Evolutionary conservation across 192 early-diverging fungal genomes (phyloP).

Genomic region (Pilobolus umbonatus): DNA sequence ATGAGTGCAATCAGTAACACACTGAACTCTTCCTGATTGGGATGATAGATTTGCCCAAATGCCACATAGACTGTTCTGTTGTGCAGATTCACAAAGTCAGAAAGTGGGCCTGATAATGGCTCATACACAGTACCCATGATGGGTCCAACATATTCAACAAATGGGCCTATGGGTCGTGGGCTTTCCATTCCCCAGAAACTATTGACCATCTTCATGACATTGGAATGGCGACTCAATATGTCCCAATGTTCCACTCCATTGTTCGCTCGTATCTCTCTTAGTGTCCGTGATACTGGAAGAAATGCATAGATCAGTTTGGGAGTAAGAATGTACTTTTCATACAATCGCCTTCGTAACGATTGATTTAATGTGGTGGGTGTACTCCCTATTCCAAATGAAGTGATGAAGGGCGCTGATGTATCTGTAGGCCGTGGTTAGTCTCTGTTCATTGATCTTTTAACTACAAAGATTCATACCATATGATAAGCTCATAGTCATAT

Average conservation of each 20-base stretch:
- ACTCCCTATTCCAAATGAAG: not conserved
- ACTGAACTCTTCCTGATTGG: not conserved
- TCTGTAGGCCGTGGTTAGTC: not conserved
- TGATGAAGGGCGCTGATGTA: not conserved
- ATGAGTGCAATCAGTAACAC: not conserved
- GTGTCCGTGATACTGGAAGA: not conserved
- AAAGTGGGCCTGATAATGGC: not conserved
- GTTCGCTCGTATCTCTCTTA: not conserved
- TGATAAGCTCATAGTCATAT: not conserved
- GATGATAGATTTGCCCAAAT: constrained; percentile 14
- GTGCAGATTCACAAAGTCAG: constrained; percentile 9
- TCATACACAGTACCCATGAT: constrained; percentile 8
- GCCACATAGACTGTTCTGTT: constrained; percentile 17
- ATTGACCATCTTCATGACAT: not conserved
- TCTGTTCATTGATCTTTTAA: too few relatives aligned
- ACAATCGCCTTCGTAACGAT: not conserved
- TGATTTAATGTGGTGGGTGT: not conserved
- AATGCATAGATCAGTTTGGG: not conserved
- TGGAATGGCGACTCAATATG: not conserved
- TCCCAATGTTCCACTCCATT: not conserved
- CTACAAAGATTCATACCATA: not conserved
- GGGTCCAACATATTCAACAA: constrained; percentile 20
- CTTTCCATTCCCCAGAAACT: not conserved
- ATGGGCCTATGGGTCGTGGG: not conserved
- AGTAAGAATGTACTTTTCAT: not conserved